A percentile compares a stretch with the other conserved stretches of the same genome.
Evolutionary conservation across 108 stramenopile species (phyloP).

Genomic region (Pseudonitzschia pungens): DNA sequence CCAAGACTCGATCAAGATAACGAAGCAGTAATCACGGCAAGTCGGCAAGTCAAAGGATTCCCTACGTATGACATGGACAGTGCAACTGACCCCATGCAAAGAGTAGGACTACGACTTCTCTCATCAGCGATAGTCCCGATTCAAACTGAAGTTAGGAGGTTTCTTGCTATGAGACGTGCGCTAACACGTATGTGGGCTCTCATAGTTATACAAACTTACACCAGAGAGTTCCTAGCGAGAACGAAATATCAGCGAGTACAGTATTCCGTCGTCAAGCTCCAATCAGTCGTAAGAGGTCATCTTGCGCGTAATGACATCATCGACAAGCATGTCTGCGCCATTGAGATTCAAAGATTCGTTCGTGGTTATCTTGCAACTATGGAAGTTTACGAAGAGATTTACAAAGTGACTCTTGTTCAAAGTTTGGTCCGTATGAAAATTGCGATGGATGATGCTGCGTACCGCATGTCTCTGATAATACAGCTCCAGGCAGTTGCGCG

Average conservation of each 20-base stretch:
- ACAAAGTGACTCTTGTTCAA: slow-evolving; percentile 57
- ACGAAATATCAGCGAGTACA: slow-evolving; percentile 32
- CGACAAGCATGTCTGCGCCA: slow-evolving; percentile 73
- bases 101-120: slow-evolving; percentile 69
- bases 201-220: slow-evolving; percentile 66
- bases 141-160: slow-evolving; percentile 72
- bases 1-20: slow-evolving; percentile 12
- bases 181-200: slow-evolving; percentile 72
- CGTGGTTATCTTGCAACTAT: slow-evolving; percentile 52
- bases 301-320: slow-evolving; percentile 56
- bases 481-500: slow-evolving; percentile 55
- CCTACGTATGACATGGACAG: slow-evolving; percentile 36
- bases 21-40: slow-evolving; percentile 5
- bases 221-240: slow-evolving; percentile 57
- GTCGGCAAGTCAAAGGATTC: slow-evolving; percentile 10
- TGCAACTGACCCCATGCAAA: slow-evolving; percentile 78
- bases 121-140: slow-evolving; percentile 84
- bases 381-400: slow-evolving; percentile 60
- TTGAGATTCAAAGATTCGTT: slow-evolving; percentile 63
- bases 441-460: slow-evolving; percentile 48
- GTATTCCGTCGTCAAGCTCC: slow-evolving; percentile 57
- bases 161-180: slow-evolving; percentile 61
- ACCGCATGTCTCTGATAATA: slow-evolving; percentile 43
- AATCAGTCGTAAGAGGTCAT: slow-evolving; percentile 63
- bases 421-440: slow-evolving; percentile 52